Conservation (phyloP, 2,329 filamentous ascomycete species). For the Harringtonia lauricola region DNA sequence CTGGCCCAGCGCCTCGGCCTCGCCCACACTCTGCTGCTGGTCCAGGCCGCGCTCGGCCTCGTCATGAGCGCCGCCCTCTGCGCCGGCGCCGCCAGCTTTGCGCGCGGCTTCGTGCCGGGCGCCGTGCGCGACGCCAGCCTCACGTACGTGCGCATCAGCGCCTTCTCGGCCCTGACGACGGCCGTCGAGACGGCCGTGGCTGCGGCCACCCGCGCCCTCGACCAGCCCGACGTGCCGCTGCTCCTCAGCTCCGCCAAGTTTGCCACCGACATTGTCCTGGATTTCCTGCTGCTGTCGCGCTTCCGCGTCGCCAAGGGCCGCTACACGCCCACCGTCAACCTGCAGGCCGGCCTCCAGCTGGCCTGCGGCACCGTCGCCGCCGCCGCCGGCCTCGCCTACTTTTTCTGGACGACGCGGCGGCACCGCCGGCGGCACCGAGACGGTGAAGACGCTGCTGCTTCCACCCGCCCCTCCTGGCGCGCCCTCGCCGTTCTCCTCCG, state of each 20-base stretch:
- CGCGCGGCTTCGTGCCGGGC: conserved; percentile 49
- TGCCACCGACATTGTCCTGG: conserved; percentile 53
- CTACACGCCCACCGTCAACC: conserved; percentile 46
- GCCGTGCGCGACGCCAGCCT: conserved; percentile 45
- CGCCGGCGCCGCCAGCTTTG: conserved; percentile 40
- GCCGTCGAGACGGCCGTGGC: conserved; percentile 53
- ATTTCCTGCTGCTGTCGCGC: conserved; percentile 54
- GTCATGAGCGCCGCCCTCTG: conserved; percentile 50
- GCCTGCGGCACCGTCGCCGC: conserved; percentile 48
- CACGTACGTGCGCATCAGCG: conserved; percentile 52
- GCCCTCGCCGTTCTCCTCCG: conserved; percentile 38
- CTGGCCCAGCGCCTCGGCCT: conserved; percentile 41
- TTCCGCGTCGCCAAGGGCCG: conserved; percentile 50
- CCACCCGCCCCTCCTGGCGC: conserved; percentile 25
- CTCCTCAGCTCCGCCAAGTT: conserved; percentile 55
- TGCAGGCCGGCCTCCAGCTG: conserved; percentile 52
- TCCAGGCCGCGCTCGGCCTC: conserved; percentile 46
- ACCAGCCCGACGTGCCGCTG: conserved; percentile 58
- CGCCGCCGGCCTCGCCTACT: conserved; percentile 46
- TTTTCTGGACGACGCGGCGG: conserved; percentile 32
- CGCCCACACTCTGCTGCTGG: conserved; percentile 50
- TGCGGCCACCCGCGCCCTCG: conserved; percentile 50
- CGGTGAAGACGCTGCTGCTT: too few species aligned
- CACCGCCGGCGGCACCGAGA: conserved; percentile 7
- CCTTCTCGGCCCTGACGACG: conserved; percentile 51